phyloP scores from a whole-genome alignment of 345 rosid genomes.

The Euclidium syriacum region DNA sequence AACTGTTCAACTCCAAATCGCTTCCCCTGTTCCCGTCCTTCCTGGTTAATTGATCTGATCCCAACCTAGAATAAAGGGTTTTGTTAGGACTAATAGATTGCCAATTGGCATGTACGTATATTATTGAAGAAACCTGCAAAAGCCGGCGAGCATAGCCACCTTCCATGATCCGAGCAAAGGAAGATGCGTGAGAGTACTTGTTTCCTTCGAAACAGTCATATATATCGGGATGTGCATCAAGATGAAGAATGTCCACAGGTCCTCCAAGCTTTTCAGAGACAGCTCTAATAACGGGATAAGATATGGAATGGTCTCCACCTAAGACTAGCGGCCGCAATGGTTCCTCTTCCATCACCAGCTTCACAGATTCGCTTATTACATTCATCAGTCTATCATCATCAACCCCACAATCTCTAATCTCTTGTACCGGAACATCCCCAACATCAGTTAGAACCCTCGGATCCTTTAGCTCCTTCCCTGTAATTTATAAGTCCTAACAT shows the following conservation, averaged over 20 bases:
- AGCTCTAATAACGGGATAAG: slow-evolving; percentile 89
- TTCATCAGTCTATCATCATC: slow-evolving; percentile 91
- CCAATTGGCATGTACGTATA: too few relatives aligned
- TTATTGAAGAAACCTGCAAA: slow-evolving; percentile 61
- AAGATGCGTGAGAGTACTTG: slow-evolving; percentile 91
- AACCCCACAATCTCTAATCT: slow-evolving; percentile 93
- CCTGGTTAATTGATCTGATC: slow-evolving; percentile 76
- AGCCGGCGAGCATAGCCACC: slow-evolving; percentile 90
- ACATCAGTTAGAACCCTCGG: slow-evolving; percentile 92
- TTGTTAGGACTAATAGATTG: too few relatives aligned
- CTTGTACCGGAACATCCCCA: slow-evolving; percentile 97
- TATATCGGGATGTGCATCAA: slow-evolving; percentile 99
- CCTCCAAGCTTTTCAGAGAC: slow-evolving; percentile 96
- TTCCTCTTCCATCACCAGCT: slow-evolving; percentile 90
- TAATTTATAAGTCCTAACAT: neutral
- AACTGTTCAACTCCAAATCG: slow-evolving; percentile 91
- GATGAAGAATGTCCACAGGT: slow-evolving; percentile 90
- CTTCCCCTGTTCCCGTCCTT: slow-evolving; percentile 93
- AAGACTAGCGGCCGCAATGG: slow-evolving; percentile 83
- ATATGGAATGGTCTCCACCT: slow-evolving; percentile 97
- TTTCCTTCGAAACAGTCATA: slow-evolving; percentile 88
- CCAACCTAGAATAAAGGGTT: slow-evolving; percentile 62
- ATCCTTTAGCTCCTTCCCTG: slow-evolving; percentile 86
- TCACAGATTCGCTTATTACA: slow-evolving; percentile 82
- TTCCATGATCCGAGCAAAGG: slow-evolving; percentile 98